Evolutionary conservation across 2,329 filamentous ascomycete species (phyloP), one percentile per base, ranked within the genome.

Genomic region (Fusarium oligoseptatum): DNA sequence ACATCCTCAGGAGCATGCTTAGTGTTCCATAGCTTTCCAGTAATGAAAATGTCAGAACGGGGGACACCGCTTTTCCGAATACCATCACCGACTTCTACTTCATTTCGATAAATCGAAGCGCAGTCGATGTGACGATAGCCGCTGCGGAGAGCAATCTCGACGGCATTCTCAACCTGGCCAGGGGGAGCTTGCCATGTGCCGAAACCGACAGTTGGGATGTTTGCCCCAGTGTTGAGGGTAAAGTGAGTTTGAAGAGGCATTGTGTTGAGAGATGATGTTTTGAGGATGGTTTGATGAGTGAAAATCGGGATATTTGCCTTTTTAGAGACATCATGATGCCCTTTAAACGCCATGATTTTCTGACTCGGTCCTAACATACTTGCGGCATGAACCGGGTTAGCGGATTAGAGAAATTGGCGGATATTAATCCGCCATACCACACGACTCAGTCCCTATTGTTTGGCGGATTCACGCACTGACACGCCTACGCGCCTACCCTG

Each of bases 161-260:
- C 71, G 11, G 73, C 73, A 50, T 86, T 71, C 34, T 73, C 85
- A 37, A 88, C 86, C 70, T 88, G 84, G 66, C 85, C 80, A 58
- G 80, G 83, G 11, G 68, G 66, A 20, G 73, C 71, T 15, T 95
- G 92, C 92, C 92, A 95, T 64, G 93, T 95, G 67, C 93, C 93
- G 57, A 95, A 87, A 71, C 92, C 92, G 73, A 95, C 83, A 74
- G 91, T 90, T 58, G 92, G 92, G 68, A 95, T 95, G 84, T 93
- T 91, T 81, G 89, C 92, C 68, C 93, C 93, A 60, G 90, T 92
- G 84, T 93, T 92, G 80, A 93, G 89, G 74, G 88, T 90, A 81
- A 91, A 75, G 34, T 73, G 60, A 9, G 68, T 64, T 14, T 50
- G 66, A 12, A 72, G 68, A 57, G 68, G 60, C 73, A 75, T 75